Percentiles rank a stretch among this genome's conserved stretches.
Conservation (phyloP, 345 rosid species). For the Citrus australasica region DNA sequence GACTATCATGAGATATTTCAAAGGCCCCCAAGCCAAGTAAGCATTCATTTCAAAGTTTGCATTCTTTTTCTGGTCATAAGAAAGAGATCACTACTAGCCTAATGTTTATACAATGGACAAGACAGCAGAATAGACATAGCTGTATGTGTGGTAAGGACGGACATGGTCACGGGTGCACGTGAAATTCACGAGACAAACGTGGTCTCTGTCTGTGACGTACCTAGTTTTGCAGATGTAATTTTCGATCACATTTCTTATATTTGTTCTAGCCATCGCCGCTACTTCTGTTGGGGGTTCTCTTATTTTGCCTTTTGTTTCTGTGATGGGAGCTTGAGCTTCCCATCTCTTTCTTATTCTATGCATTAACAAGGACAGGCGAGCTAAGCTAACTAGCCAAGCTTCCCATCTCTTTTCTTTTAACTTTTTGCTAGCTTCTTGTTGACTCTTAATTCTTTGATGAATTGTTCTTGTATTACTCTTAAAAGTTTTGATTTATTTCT, state of each 20-base stretch:
- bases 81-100: slow-evolving; percentile 2
- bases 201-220: slow-evolving; percentile 35
- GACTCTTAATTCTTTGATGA: no score
- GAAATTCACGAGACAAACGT: slow-evolving; percentile 36
- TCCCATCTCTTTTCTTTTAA: no score
- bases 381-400: neutral
- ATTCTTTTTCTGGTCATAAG: neutral
- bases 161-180: slow-evolving; percentile 25
- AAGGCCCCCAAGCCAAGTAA: neutral
- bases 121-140: slow-evolving; percentile 16
- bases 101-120: neutral
- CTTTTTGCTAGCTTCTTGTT: no score
- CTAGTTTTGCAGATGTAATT: slow-evolving; percentile 18
- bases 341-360: neutral
- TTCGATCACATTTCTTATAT: slow-evolving; percentile 24
- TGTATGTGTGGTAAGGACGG: slow-evolving; percentile 19
- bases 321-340: neutral
- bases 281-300: slow-evolving; percentile 14
- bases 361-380: neutral
- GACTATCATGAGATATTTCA: neutral
- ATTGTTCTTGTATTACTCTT: no score
- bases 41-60: neutral
- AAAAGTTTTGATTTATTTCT: no score
- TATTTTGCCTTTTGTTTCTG: neutral
- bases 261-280: slow-evolving; percentile 12